Evolutionary conservation across 108 stramenopile species (phyloP), one percentile per base, ranked within the genome.

Genomic region (Asterionellopsis glacialis): DNA sequence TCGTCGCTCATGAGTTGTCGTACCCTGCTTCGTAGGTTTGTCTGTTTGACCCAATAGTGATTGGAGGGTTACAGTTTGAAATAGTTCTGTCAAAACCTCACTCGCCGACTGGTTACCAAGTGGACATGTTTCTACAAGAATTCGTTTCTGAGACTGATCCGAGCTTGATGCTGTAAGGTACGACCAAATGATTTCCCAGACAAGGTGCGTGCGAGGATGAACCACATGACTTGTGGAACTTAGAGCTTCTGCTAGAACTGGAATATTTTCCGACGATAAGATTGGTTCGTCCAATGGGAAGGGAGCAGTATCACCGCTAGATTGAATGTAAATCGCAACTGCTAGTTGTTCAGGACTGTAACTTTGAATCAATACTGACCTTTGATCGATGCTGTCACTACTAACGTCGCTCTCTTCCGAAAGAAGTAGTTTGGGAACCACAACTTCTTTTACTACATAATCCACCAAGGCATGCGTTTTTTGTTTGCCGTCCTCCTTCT

Each of bases 141-240:
- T 25, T 28, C 72, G 23, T 33, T 59, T 69, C 10, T 51, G 33
- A 21, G 44, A 16, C 42, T 64, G 22, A 19, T 67, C 18, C 13
- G 26, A 38, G 45, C 63, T 59, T 19, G 68, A 28, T 23, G 79
- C 78, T 3, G 84, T 67, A 4, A 92, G 59, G 63, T 75, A 85
- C 21, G 56, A 65, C 87, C 87, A 88, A 1, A 92, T 14, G 10
- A 80, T 42, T 63, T 88, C 87, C 91, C 91, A 92, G n/a, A 92
- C 81, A 16, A 88, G 64, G 64, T 92, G 91, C n/a, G 65, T 81
- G 55, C 87, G 70, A 41, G 85, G 91, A 26, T 77, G 70, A n/a
- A 80, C 76, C 11, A 80, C 78, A 48, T 45, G 51, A 23, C 82
- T 82, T n/a, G 85, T 88, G 33, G 75, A 69, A 45, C 63, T 64